Conservation (phyloP, 345 rosid genomes). For the Murraya koenigii region DNA sequence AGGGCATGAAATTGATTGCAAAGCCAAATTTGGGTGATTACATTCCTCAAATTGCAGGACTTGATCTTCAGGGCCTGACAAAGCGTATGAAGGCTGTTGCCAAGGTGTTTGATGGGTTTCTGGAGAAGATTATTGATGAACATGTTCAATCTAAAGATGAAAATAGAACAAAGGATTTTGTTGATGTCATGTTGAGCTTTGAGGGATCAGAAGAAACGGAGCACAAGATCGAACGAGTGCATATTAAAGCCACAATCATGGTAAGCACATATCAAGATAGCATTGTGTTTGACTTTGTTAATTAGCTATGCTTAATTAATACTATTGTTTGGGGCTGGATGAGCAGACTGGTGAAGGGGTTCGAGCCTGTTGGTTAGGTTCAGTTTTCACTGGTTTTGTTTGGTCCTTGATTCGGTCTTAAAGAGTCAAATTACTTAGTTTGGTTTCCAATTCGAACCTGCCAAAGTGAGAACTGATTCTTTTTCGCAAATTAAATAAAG, state of each 20-base stretch:
- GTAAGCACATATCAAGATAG: neutral
- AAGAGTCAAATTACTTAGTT: too few relatives aligned
- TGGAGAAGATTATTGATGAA: slow-evolving; percentile 31
- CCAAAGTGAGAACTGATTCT: too few relatives aligned
- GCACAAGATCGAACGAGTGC: slow-evolving; percentile 13
- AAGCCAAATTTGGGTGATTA: slow-evolving; percentile 30
- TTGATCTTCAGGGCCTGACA: slow-evolving; percentile 31
- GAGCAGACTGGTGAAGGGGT: too few relatives aligned
- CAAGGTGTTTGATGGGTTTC: slow-evolving; percentile 29
- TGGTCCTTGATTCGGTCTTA: too few relatives aligned
- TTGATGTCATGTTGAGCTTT: slow-evolving; percentile 28
- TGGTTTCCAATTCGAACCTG: too few relatives aligned
- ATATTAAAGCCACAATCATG: slow-evolving; percentile 23
- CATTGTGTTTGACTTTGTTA: neutral
- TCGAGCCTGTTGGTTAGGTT: too few relatives aligned
- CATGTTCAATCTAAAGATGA: slow-evolving; percentile 20
- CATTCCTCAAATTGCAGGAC: slow-evolving; percentile 19
- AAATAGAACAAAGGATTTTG: slow-evolving; percentile 26
- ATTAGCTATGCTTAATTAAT: too few relatives aligned
- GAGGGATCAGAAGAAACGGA: slow-evolving; percentile 23
- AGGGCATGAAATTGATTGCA: slow-evolving; percentile 11
- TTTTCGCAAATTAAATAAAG: too few relatives aligned
- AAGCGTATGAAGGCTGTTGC: slow-evolving; percentile 28
- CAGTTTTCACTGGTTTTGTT: too few relatives aligned
- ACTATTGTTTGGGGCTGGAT: too few relatives aligned